Base-by-base conservation (phyloP, 495 filamentous ascomycete genomes). In the Rostrohypoxylon terebratum region DNA sequence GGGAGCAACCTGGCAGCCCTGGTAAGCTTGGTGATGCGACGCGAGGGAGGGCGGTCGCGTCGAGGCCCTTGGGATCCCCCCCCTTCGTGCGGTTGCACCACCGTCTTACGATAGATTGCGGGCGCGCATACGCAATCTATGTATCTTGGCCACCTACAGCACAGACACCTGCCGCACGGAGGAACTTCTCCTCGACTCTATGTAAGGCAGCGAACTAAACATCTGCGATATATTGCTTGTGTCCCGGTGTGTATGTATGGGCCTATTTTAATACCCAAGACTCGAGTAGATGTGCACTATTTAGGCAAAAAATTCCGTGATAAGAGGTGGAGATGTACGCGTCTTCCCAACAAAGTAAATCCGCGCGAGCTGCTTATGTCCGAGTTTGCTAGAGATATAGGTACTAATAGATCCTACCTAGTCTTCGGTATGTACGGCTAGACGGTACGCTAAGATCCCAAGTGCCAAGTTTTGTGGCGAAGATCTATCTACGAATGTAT, bases 81-180 rank as follows among this genome's bases (percentile, higher is more conserved):
- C 16, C 42, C 4, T 66, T 38, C 28, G 28, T 38, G 34, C 25
- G 55, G 57, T 61, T 66, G 58, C 33, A 40, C 50, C 11, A 7
- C 5, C 33, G 42, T 71, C 63, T 71, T 57, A 71, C 69, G 55
- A 55, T 48, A 66, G 61, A 71, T 36, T 60, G 31, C 18, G 61
- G 11, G 11, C 3, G 44, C 28, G 25, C 55, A 61, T 48, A 57
- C 68, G 68, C 54, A 66, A 71, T 71, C 23, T 11, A 20, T 71
- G 16, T 11, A 20, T 31, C 23, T n/a, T 14, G 66, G 34, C 44
- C 21, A 44, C 42, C 53, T 66, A 55, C 51, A 36, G 13, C 7
- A 13, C 34, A 38, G 38, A n/a, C 21, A 44, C 42, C 28, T 66
- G 34, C n/a, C 11, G n/a, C 51, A 14, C 48, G 48, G 48, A 53